These are phyloP conservation scores for Ceratobasidium sp. DNA, from an alignment of 1,284 basidiomycete species.

Conservation along the genomic window DNA sequence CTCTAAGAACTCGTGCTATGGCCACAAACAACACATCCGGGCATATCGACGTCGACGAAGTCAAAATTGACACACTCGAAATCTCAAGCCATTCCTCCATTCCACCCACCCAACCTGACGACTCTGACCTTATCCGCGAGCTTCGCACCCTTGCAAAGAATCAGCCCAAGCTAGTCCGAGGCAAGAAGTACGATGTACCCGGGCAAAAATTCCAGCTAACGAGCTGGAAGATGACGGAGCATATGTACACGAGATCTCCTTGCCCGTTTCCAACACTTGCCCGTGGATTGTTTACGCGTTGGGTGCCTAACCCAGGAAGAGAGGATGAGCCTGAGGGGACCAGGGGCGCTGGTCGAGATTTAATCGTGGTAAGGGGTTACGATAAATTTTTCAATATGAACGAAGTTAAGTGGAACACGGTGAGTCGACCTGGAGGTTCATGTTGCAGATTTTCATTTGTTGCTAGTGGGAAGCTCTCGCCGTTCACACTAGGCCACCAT, in stretches of 20 bases:
- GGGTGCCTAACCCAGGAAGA: slow-evolving; percentile 50
- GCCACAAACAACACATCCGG: background rate
- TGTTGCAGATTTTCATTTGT: background rate
- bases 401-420: slow-evolving; percentile 93
- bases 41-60: slow-evolving; percentile 19
- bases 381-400: slow-evolving; percentile 99
- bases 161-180: slow-evolving; percentile 66
- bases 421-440: slow-evolving; percentile 55
- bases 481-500: slow-evolving; percentile 77
- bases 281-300: slow-evolving; percentile 80
- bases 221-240: slow-evolving; percentile 97
- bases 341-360: slow-evolving; percentile 53
- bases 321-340: slow-evolving; percentile 44
- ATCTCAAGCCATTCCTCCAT: background rate
- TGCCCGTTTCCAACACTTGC: slow-evolving; percentile 93
- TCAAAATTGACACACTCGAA: slow-evolving; percentile 5
- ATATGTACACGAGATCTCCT: slow-evolving; percentile 87
- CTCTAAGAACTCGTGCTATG: background rate
- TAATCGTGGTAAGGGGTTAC: slow-evolving; percentile 91
- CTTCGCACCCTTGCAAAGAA: slow-evolving; percentile 61
- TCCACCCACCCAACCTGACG: slow-evolving; percentile 17
- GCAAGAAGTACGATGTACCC: slow-evolving; percentile 63
- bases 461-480: slow-evolving; percentile 81
- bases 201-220: slow-evolving; percentile 63
- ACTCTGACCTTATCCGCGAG: slow-evolving; percentile 59